A percentile compares a stretch with the other conserved stretches of the same genome.
phyloP scores from a whole-genome alignment of 73 alveolate genomes.

The Stentor roeselii region DNA sequence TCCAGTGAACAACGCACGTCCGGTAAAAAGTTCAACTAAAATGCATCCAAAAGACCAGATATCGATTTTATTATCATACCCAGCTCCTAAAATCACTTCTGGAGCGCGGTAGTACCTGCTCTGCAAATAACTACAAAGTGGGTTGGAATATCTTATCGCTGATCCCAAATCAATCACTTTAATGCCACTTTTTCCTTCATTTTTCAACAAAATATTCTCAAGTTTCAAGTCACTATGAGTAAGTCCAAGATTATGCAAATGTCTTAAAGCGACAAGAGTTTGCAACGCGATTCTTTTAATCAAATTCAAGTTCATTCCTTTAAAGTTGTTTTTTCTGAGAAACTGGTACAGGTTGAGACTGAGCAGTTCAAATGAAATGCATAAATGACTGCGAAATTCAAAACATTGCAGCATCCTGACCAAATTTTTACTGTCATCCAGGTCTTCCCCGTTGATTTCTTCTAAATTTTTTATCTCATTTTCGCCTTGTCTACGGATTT shows the following conservation, averaged over 20 bases:
- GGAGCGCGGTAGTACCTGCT: slow-evolving; percentile 96
- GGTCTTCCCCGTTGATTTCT: slow-evolving; percentile 47
- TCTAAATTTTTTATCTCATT: slow-evolving; percentile 83
- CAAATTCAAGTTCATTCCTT: slow-evolving; percentile 62
- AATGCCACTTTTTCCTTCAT: slow-evolving; percentile 61
- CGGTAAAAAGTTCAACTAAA: slow-evolving; percentile 79
- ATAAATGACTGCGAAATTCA: slow-evolving; percentile 58
- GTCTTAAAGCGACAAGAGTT: slow-evolving; percentile 54
- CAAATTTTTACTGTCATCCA: slow-evolving; percentile 43
- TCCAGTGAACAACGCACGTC: slow-evolving; percentile 87
- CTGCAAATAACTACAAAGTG: slow-evolving; percentile 76
- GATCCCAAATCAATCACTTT: slow-evolving; percentile 84
- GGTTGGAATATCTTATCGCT: slow-evolving; percentile 56
- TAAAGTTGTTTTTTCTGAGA: slow-evolving; percentile 58
- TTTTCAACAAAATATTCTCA: slow-evolving; percentile 67
- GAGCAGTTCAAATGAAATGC: slow-evolving; percentile 69
- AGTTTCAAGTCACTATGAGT: slow-evolving; percentile 88
- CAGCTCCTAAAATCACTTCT: slow-evolving; percentile 91
- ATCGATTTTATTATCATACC: slow-evolving; percentile 88
- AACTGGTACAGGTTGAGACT: slow-evolving; percentile 76
- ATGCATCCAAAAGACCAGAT: slow-evolving; percentile 97
- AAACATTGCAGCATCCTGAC: slow-evolving; percentile 53
- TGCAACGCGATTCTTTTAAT: slow-evolving; percentile 64
- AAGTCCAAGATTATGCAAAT: slow-evolving; percentile 45
- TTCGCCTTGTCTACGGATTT: slow-evolving; percentile 86